These are phyloP conservation scores for Cercospora janseana DNA, from an alignment of 2,329 filamentous ascomycete genomes.

Conservation along the genomic window DNA sequence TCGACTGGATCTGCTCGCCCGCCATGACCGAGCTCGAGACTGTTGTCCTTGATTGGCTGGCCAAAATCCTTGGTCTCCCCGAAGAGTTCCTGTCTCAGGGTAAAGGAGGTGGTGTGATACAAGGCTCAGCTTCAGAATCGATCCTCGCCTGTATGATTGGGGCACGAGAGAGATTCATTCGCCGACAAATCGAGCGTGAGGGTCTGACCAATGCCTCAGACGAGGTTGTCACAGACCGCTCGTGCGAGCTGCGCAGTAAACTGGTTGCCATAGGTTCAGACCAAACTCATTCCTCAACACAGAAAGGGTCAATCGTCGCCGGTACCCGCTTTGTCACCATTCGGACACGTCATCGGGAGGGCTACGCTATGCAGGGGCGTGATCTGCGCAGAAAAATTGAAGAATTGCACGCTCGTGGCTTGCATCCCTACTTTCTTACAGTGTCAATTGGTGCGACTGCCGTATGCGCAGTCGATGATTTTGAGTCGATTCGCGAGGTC, in stretches of 20 bases:
- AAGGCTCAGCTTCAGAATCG: slow-evolving; percentile 85
- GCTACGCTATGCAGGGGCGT: slow-evolving; percentile 67
- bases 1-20: slow-evolving; percentile 96
- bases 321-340: slow-evolving; percentile 78
- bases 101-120: slow-evolving; percentile 86
- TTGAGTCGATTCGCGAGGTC: slow-evolving; percentile 64
- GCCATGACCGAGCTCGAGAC: slow-evolving; percentile 93
- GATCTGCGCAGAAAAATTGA: slow-evolving; percentile 62
- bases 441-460: slow-evolving; percentile 82
- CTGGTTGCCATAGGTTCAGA: slow-evolving; percentile 80
- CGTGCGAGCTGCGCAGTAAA: slow-evolving; percentile 63
- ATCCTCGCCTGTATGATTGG: slow-evolving; percentile 83
- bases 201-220: slow-evolving; percentile 41
- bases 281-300: slow-evolving; percentile 77
- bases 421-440: slow-evolving; percentile 84
- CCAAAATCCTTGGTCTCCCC: slow-evolving; percentile 70
- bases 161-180: slow-evolving; percentile 75
- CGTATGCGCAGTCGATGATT: slow-evolving; percentile 83
- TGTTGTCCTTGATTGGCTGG: slow-evolving; percentile 88
- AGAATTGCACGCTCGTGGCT: slow-evolving; percentile 63
- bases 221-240: slow-evolving; percentile 66
- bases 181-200: slow-evolving; percentile 55
- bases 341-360: slow-evolving; percentile 59
- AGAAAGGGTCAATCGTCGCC: slow-evolving; percentile 82
- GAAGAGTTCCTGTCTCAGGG: slow-evolving; percentile 70